phyloP scores from a whole-genome alignment of 352 stramenopile genomes.

The Globisporangium lucens region DNA sequence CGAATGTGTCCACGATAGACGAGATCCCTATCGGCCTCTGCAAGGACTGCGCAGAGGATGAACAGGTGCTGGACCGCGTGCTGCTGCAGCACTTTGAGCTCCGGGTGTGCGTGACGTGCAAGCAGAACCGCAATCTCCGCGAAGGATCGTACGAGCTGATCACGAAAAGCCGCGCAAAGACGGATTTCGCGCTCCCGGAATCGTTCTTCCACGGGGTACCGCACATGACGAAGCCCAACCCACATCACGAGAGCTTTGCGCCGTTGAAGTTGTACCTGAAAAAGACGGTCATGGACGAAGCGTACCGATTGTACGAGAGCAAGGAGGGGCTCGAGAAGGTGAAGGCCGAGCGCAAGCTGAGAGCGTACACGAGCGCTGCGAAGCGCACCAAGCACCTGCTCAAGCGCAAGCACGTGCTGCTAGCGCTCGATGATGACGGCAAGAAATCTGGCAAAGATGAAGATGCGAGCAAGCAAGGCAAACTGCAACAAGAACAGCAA shows the following conservation, averaged over 20 bases:
- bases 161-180: slow-evolving; percentile 51
- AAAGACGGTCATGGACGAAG: slow-evolving; percentile 49
- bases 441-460: slow-evolving; percentile 4
- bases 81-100: slow-evolving; percentile 53
- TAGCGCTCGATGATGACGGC: slow-evolving; percentile 14
- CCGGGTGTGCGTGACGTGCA: slow-evolving; percentile 57
- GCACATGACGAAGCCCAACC: slow-evolving; percentile 56
- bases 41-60: slow-evolving; percentile 47
- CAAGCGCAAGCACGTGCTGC: slow-evolving; percentile 37
- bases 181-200: slow-evolving; percentile 58
- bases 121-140: slow-evolving; percentile 52
- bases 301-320: slow-evolving; percentile 44
- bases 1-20: not conserved
- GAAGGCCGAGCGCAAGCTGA: slow-evolving; percentile 40
- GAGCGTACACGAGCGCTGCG: slow-evolving; percentile 47
- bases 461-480: not conserved
- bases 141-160: slow-evolving; percentile 57
- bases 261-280: slow-evolving; percentile 65
- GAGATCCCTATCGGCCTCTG: slow-evolving; percentile 37
- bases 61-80: slow-evolving; percentile 42
- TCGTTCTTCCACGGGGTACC: slow-evolving; percentile 51
- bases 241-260: slow-evolving; percentile 60
- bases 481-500: slow-evolving; percentile 8
- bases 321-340: slow-evolving; percentile 39
- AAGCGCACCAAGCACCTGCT: slow-evolving; percentile 56